A percentile compares a stretch with the other conserved stretches of the same genome.
Evolutionary conservation across 371 early-diverging fungal genomes (phyloP).

Genomic region (Mortierella sp.): DNA sequence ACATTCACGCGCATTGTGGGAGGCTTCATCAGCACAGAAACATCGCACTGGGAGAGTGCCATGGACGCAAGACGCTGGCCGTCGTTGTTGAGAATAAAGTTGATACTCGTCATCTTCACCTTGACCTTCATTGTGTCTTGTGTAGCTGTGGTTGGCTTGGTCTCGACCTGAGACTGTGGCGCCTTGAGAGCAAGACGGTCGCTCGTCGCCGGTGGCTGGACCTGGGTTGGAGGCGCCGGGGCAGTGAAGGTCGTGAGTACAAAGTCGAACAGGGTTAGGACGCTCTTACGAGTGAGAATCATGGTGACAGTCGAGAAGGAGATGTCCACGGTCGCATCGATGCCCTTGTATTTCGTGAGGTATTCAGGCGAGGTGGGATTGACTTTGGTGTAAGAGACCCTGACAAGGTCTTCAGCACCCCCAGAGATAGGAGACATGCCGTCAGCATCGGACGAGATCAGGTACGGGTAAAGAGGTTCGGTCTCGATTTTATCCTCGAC

Average conservation of each 20-base stretch:
- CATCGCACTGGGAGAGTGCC: slow-evolving; percentile 77
- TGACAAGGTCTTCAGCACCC: slow-evolving; percentile 69
- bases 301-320: slow-evolving; percentile 87
- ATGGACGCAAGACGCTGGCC: slow-evolving; percentile 83
- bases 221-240: slow-evolving; percentile 25
- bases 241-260: slow-evolving; percentile 85
- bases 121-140: slow-evolving; percentile 72
- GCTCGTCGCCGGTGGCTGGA: slow-evolving; percentile 6
- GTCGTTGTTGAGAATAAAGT: slow-evolving; percentile 87
- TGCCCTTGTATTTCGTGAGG: slow-evolving; percentile 75
- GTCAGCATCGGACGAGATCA: slow-evolving; percentile 71
- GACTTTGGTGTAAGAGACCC: slow-evolving; percentile 78
- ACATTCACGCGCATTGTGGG: slow-evolving; percentile 79
- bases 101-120: slow-evolving; percentile 82
- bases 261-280: slow-evolving; percentile 88
- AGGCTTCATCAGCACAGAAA: slow-evolving; percentile 72
- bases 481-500: slow-evolving; percentile 81
- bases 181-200: slow-evolving; percentile 9
- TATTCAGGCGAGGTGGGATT: slow-evolving; percentile 85
- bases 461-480: slow-evolving; percentile 71
- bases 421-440: slow-evolving; percentile 43
- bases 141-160: slow-evolving; percentile 25
- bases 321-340: slow-evolving; percentile 86
- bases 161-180: slow-evolving; percentile 17
- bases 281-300: slow-evolving; percentile 86